Base-by-base conservation (phyloP, 768 basidiomycete genomes). In the Boletellus ananas region DNA sequence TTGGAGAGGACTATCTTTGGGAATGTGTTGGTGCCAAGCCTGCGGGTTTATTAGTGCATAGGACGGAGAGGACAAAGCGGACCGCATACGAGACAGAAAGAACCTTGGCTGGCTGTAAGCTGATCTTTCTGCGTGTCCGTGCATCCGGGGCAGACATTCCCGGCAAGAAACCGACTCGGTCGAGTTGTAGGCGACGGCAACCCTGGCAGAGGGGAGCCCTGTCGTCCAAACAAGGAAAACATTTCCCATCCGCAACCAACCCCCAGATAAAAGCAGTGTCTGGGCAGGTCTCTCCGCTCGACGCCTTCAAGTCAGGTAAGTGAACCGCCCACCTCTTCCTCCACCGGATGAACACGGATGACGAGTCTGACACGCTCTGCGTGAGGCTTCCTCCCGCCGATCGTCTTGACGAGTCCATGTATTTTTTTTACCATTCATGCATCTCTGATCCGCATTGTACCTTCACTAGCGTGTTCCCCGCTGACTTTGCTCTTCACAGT, bases 371-470 rank as follows among this genome's bases (percentile, higher is more conserved):
- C 70, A 65, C 62, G 66, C 66, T 59, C 54, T 63, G 52, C 63
- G 58, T 73, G 74, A 78, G 83, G 83, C 79, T 83, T 80, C 83
- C 81, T 78, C 76, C 67, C 70, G 58, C 58, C 51, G 67, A 71
- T 39, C 51, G 57, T 74, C 54, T 63, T 85, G 89, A 90, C 80
- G 88, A 90, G 60, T 72, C 74, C 52, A 25, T 68, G 70, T 65
- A 69, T 72, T 69, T 52, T 62, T 34, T 75, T 73, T 87, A 87
- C 90, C 89, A 92, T 93, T 93, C 90, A 93, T 92, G 90, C 89
- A 75, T 85, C 75, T 73, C 90, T 92, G 90, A 91, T 71, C 61
- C 60, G 64, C 47, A 11, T 38, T 43, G 45, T 39, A 2, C 38
- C 21, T 49, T 49, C 56, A 13, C 14, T 14, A 9, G 20, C 0